A percentile compares a stretch with the other conserved stretches of the same genome.
Conservation (phyloP, 1,284 basidiomycete genomes). For the Phylloporus sp. region DNA sequence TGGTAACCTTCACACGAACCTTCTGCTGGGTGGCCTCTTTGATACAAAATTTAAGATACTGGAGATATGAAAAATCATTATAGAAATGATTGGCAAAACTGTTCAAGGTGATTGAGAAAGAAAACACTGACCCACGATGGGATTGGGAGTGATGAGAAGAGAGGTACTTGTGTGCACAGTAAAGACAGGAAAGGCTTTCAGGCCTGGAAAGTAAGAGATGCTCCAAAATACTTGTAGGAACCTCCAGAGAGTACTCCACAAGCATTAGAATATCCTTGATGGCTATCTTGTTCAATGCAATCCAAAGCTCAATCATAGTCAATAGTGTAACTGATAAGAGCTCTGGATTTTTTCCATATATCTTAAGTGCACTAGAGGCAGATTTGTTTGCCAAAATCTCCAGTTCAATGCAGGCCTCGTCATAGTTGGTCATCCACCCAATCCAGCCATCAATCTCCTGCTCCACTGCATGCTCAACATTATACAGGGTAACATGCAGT, state of each 20-base stretch:
- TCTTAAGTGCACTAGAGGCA: slow-evolving; percentile 24
- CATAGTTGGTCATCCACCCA: not conserved
- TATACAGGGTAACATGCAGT: not conserved
- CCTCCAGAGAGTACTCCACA: slow-evolving; percentile 42
- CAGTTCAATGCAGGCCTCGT: slow-evolving; percentile 24
- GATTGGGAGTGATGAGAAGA: too few relatives aligned
- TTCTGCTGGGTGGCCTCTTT: too few relatives aligned
- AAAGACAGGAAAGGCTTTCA: too few relatives aligned
- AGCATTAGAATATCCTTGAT: not conserved
- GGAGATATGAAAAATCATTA: too few relatives aligned
- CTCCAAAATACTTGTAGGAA: too few relatives aligned
- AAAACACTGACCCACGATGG: too few relatives aligned
- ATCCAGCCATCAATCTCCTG: not conserved
- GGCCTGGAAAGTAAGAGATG: too few relatives aligned
- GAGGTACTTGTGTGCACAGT: too few relatives aligned
- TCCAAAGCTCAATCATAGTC: slow-evolving; percentile 30
- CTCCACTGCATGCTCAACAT: not conserved
- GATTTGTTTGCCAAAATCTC: slow-evolving; percentile 37
- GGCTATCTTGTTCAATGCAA: not conserved
- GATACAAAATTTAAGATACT: too few relatives aligned
- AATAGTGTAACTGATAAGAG: slow-evolving; percentile 48
- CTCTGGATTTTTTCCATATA: slow-evolving; percentile 45
- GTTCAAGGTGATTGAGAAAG: too few relatives aligned
- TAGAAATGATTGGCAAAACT: too few relatives aligned
- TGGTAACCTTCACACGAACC: too few relatives aligned